Evolutionary conservation across 441 rosid species (phyloP), one percentile per base, ranked within the genome.

Genomic region (Rhodomyrtus psidioides): DNA sequence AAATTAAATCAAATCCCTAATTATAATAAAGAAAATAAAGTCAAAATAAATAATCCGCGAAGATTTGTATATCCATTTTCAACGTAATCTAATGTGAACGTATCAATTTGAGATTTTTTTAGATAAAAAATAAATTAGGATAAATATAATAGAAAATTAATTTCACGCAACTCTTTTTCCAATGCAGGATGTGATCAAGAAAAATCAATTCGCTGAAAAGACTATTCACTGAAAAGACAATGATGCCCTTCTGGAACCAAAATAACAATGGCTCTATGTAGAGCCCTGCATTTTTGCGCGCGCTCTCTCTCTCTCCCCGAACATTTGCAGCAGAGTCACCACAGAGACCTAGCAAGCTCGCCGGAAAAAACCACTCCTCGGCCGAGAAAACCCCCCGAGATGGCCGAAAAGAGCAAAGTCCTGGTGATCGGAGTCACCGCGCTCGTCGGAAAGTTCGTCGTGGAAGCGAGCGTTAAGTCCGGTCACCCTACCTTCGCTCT

Each of bases 401-500:
- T 88, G 91, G 82, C 88, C 7, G 83, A 26, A 58, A 90, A 86
- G 76, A 88, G 90, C 89, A 92, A 84, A 82, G 90, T 88, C 85
- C 86, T 91, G 86, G 28, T 92, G 28, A 89, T 93, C 70, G 94
- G 94, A 51, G 91, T 91, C 16, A 89, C 92, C 0, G 95, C 93
- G 9, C 89, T 89, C 88, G 88, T 92, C 53, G 94, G 93, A 1
- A 93, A 92, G 81, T 85, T 74, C 88, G 87, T 93, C 76, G 92
- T 92, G 53, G 92, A 92, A 83, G 94, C 92, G 5, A 90, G 92
- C 51, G 93, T 87, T 7, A 92, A 91, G 65, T 87, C 91, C 17
- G 93, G 93, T 9, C 91, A 93, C 84, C 94, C 92, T 2, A 92
- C 94, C 17, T 91, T 76, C 79, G 90, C 84, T 49, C 89, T 93